These are phyloP conservation scores for Penicillium odoratum DNA, from an alignment of 495 filamentous ascomycete species.

Conservation along the genomic window DNA sequence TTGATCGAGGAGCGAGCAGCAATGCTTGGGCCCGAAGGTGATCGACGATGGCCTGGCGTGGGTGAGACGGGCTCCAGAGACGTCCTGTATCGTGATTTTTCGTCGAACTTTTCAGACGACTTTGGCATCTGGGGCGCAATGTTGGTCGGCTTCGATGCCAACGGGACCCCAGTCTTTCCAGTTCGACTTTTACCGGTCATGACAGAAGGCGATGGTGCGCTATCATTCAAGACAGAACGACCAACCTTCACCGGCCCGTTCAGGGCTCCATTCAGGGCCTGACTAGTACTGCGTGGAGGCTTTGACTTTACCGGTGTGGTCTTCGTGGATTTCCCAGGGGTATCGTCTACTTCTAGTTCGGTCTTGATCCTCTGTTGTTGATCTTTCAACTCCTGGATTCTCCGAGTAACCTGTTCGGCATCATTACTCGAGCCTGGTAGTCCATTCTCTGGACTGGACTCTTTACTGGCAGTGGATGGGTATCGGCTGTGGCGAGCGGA, in stretches of 20 bases:
- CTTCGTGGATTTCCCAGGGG: constrained; percentile 34
- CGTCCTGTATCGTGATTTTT: constrained; percentile 37
- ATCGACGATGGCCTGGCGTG: constrained; percentile 40
- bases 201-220: constrained; percentile 68
- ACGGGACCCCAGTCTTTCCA: constrained; percentile 41
- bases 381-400: constrained; percentile 54
- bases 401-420: constrained; percentile 46
- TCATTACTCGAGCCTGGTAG: constrained; percentile 35
- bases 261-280: constrained; percentile 13
- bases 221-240: constrained; percentile 50
- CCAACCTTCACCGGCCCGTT: constrained; percentile 20
- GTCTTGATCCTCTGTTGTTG: constrained; percentile 49
- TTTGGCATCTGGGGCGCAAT: constrained; percentile 41
- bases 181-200: constrained; percentile 53
- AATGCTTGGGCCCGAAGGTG: constrained; percentile 37
- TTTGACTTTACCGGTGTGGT: constrained; percentile 28
- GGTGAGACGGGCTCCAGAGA: constrained; percentile 41
- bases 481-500: constrained; percentile 42
- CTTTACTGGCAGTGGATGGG: constrained; percentile 41
- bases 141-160: constrained; percentile 46
- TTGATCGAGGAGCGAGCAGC: constrained; percentile 30
- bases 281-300: constrained; percentile 27
- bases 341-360: constrained; percentile 37
- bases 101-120: constrained; percentile 38
- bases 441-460: constrained; percentile 34